Percentiles rank a stretch among this genome's conserved stretches.
Evolutionary conservation across 2,329 filamentous ascomycete species (phyloP).

Genomic region (Byssochlamys sp.): DNA sequence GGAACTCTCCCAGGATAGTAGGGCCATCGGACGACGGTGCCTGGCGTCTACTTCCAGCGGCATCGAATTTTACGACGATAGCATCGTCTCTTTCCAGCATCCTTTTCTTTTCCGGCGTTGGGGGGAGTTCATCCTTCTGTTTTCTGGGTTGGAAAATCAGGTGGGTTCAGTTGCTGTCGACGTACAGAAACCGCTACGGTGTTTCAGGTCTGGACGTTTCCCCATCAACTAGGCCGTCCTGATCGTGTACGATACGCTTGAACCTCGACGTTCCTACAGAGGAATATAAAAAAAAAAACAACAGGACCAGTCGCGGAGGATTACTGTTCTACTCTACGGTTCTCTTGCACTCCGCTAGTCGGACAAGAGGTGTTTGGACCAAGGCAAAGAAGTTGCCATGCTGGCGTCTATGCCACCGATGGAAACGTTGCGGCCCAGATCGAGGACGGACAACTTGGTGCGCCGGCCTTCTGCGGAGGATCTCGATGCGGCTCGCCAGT

Average conservation of each 20-base stretch:
- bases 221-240: neutral
- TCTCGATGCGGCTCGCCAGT: slow-evolving; percentile 39
- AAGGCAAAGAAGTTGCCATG: slow-evolving; percentile 17
- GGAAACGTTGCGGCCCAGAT: slow-evolving; percentile 26
- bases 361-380: neutral
- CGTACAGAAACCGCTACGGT: neutral
- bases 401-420: slow-evolving; percentile 29
- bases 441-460: slow-evolving; percentile 22
- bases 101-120: neutral
- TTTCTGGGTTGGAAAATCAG: neutral
- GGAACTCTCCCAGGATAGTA: neutral
- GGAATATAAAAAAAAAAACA: too few species aligned
- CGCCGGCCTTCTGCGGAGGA: slow-evolving; percentile 40
- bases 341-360: neutral
- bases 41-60: neutral
- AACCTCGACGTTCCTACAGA: neutral
- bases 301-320: neutral
- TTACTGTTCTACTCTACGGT: neutral
- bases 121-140: neutral
- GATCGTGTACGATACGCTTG: neutral
- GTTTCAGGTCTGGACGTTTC: neutral
- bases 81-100: too few species aligned
- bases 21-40: neutral
- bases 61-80: neutral
- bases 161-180: neutral